A percentile compares a stretch with the other conserved stretches of the same genome.
Evolutionary conservation across 1,284 basidiomycete species (phyloP).

Genomic region (Marasmius tenuissimus): DNA sequence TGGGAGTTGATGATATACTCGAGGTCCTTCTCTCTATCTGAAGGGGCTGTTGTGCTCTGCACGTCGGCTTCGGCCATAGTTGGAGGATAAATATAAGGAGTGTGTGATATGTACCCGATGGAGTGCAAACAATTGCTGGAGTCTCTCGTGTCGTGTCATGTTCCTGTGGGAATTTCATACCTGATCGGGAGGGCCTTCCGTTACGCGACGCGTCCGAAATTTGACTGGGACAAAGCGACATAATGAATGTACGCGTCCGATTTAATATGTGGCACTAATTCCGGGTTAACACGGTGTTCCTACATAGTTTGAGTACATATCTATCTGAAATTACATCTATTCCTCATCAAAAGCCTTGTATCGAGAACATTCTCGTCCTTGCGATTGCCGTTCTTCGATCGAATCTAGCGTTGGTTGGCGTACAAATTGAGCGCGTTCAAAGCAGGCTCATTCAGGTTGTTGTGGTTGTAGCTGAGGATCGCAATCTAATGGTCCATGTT

Average conservation of each 20-base stretch:
- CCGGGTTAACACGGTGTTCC: too few species aligned
- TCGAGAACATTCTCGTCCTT: too few species aligned
- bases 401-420: conserved; percentile 34
- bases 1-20: conserved; percentile 15
- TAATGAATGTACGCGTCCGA: too few species aligned
- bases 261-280: too few species aligned
- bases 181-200: conserved; percentile 22
- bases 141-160: not conserved
- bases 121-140: conserved; percentile 7
- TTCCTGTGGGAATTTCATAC: conserved; percentile 13
- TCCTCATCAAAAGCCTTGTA: too few species aligned
- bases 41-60: conserved; percentile 25
- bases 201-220: conserved; percentile 30
- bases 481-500: conserved; percentile 47
- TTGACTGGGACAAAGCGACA: not conserved
- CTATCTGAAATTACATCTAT: too few species aligned
- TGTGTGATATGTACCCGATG: conserved; percentile 17
- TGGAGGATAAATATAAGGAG: conserved; percentile 20
- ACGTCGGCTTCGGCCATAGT: conserved; percentile 49
- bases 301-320: not conserved
- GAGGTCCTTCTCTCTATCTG: conserved; percentile 23
- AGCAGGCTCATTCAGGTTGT: conserved; percentile 72
- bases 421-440: conserved; percentile 74
- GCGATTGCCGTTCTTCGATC: not conserved
- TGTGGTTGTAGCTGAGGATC: conserved; percentile 76